A percentile compares a stretch with the other conserved stretches of the same genome.
These are phyloP conservation scores for Arabis alpina DNA, from an alignment of 345 rosid species.

Conservation along the genomic window DNA sequence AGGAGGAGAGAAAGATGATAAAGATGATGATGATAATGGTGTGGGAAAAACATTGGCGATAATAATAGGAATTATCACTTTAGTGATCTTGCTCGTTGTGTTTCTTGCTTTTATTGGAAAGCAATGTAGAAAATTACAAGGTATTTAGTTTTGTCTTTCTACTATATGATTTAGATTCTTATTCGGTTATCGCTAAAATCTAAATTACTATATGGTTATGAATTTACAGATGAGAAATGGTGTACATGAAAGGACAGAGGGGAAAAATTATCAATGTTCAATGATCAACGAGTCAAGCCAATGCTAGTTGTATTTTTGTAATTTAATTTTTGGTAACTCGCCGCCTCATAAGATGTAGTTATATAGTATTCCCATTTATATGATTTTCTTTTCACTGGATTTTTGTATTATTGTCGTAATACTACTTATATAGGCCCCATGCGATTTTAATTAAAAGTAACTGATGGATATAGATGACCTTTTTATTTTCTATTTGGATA, in stretches of 20 bases:
- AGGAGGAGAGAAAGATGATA: constrained; percentile 26
- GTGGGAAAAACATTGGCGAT: constrained; percentile 85
- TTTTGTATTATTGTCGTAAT: constrained; percentile 24
- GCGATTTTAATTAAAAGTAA: background rate
- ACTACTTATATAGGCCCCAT: background rate
- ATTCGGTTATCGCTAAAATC: background rate
- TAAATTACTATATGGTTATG: background rate
- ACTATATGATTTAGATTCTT: too few species aligned
- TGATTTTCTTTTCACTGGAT: constrained; percentile 17
- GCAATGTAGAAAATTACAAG: constrained; percentile 57
- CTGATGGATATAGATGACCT: background rate
- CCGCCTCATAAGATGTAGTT: constrained; percentile 24
- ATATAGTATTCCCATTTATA: constrained; percentile 2
- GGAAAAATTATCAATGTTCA: background rate
- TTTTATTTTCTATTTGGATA: constrained; percentile 2
- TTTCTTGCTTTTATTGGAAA: constrained; percentile 70
- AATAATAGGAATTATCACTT: constrained; percentile 76
- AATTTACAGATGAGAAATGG: constrained; percentile 36
- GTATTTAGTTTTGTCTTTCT: constrained; percentile 34
- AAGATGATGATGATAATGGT: constrained; percentile 54
- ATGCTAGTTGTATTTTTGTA: constrained; percentile 29
- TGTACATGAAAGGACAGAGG: constrained; percentile 18
- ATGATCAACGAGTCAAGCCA: constrained; percentile 27
- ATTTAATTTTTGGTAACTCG: constrained; percentile 7
- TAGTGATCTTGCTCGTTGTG: constrained; percentile 70